Conservation (phyloP, 129 eudicot genomes). For the Flaveria ramosissima region DNA sequence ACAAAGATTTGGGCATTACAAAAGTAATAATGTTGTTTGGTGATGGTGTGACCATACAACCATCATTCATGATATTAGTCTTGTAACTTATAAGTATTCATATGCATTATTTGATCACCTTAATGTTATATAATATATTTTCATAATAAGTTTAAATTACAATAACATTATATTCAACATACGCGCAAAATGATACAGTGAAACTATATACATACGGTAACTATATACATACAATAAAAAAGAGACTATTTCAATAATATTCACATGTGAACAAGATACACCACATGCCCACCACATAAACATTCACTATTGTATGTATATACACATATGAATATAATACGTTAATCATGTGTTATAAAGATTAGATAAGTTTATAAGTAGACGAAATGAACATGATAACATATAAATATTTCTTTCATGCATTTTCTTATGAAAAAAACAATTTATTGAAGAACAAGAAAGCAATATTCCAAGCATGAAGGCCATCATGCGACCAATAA, state of each 20-base stretch:
- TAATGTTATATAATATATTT: too few species aligned
- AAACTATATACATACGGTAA: too few species aligned
- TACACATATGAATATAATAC: too few species aligned
- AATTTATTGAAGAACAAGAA: constrained; percentile 86
- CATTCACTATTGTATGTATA: too few species aligned
- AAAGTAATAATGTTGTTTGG: constrained; percentile 21
- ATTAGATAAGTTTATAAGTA: not conserved
- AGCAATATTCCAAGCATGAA: constrained; percentile 80
- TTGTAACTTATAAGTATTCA: not conserved
- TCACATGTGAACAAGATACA: too few species aligned
- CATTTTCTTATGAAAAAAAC: constrained; percentile 70
- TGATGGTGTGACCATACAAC: constrained; percentile 30
- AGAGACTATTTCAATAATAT: too few species aligned
- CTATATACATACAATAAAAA: too few species aligned
- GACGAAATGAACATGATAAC: too few species aligned
- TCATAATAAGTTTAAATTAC: too few species aligned
- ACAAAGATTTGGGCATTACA: constrained; percentile 19
- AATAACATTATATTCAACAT: too few species aligned
- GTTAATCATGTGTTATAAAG: not conserved
- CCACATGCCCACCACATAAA: too few species aligned
- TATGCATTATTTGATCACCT: constrained; percentile 3
- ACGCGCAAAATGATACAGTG: too few species aligned
- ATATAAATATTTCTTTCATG: not conserved
- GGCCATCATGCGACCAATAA: constrained; percentile 84
- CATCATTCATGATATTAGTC: constrained; percentile 12